phyloP scores from a whole-genome alignment of 371 early-diverging fungal species.

The Rhizopus arrhizus region DNA sequence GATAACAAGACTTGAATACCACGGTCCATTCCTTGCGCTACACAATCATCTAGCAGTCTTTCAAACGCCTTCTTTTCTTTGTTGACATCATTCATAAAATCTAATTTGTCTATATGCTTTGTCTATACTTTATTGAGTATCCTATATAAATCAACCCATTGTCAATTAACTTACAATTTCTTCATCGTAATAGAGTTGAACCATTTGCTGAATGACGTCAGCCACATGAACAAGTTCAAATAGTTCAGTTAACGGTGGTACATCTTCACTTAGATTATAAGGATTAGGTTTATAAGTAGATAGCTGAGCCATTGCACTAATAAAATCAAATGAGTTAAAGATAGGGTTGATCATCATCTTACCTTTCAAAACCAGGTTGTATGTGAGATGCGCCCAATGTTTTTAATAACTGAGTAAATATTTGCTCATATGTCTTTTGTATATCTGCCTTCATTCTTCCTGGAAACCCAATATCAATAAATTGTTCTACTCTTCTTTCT shows the following conservation, averaged over 20 bases:
- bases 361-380: constrained; percentile 69
- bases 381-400: constrained; percentile 69
- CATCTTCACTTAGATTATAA: constrained; percentile 36
- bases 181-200: constrained; percentile 84
- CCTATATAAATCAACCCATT: too few species aligned
- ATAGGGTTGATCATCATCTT: constrained; percentile 12
- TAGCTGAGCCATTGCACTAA: constrained; percentile 63
- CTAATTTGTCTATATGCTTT: constrained; percentile 76
- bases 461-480: constrained; percentile 38
- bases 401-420: constrained; percentile 67
- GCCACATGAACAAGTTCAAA: constrained; percentile 88
- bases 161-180: constrained; percentile 54
- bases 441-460: constrained; percentile 36
- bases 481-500: constrained; percentile 59
- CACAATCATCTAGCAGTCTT: constrained; percentile 78
- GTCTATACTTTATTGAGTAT: constrained; percentile 16
- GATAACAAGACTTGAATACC: constrained; percentile 78
- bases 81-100: constrained; percentile 82
- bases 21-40: constrained; percentile 89
- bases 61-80: constrained; percentile 86
- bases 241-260: constrained; percentile 71
- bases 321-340: background rate
- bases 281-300: constrained; percentile 54
- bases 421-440: constrained; percentile 61
- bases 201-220: constrained; percentile 85